phyloP scores from a whole-genome alignment of 169 alveolate species.

The Cryptosporidium ubiquitum region DNA sequence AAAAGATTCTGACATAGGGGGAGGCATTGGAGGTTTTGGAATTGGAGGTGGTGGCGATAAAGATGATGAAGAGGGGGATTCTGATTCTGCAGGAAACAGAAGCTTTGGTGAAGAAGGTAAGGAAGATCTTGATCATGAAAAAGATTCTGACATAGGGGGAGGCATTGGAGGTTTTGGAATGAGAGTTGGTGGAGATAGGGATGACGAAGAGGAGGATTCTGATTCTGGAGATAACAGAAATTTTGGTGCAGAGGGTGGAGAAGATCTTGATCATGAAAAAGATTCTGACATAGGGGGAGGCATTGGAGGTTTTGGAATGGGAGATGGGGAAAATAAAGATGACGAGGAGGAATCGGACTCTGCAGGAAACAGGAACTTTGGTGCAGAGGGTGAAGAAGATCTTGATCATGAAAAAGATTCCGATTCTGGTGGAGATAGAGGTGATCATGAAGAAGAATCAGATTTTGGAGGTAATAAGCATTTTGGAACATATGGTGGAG shows the following conservation, averaged over 20 bases:
- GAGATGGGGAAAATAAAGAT: background rate
- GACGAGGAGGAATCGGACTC: background rate
- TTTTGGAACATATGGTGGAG: background rate
- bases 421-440: background rate
- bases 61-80: too few relatives aligned
- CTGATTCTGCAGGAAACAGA: too few relatives aligned
- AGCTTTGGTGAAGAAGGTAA: too few relatives aligned
- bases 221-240: background rate
- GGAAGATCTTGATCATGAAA: too few relatives aligned
- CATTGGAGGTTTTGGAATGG: too few relatives aligned
- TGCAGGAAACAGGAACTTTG: background rate
- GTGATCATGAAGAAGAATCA: background rate
- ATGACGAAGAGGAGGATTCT: background rate
- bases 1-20: background rate
- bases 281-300: background rate
- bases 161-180: background rate
- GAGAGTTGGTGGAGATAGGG: background rate
- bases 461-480: background rate
- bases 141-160: too few relatives aligned
- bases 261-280: too few relatives aligned
- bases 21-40: too few relatives aligned
- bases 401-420: background rate
- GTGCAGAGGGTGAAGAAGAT: background rate
- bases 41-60: background rate
- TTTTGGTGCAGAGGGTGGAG: too few relatives aligned